Conservation (phyloP, 768 basidiomycete species). For the Fibroporia radiculosa region DNA sequence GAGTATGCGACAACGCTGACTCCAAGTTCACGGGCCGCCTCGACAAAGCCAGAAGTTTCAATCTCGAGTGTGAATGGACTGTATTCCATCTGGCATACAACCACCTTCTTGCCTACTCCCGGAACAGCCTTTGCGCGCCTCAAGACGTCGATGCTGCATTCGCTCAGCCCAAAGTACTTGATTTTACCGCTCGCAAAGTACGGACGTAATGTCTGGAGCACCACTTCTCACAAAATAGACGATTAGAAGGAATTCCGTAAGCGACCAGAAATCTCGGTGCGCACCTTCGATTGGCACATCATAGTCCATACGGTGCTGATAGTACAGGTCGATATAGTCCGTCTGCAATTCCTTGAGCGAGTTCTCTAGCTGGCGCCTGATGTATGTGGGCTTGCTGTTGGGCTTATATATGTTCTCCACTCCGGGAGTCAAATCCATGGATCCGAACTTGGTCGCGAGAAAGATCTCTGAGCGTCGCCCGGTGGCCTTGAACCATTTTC, state of each 20-base stretch:
- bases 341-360: slow-evolving; percentile 7
- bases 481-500: slow-evolving; percentile 40
- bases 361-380: slow-evolving; percentile 2
- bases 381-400: slow-evolving; percentile 1
- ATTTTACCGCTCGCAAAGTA: slow-evolving; percentile 16
- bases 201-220: not conserved
- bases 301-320: slow-evolving; percentile 7
- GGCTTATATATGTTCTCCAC: not conserved
- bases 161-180: slow-evolving; percentile 28
- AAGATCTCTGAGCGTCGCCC: slow-evolving; percentile 45
- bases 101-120: slow-evolving; percentile 1
- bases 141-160: slow-evolving; percentile 24
- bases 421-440: not conserved
- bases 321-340: slow-evolving; percentile 13
- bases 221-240: not conserved
- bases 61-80: slow-evolving; percentile 28
- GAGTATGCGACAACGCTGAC: slow-evolving; percentile 35
- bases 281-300: not conserved
- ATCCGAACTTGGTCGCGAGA: slow-evolving; percentile 55
- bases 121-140: slow-evolving; percentile 28
- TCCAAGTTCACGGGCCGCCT: slow-evolving; percentile 31
- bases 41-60: slow-evolving; percentile 24
- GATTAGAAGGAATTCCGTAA: not conserved
- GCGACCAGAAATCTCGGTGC: not conserved
- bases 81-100: slow-evolving; percentile 26